Conservation (phyloP, 2,329 filamentous ascomycete species). For the Hymenoscyphus infarciens region DNA sequence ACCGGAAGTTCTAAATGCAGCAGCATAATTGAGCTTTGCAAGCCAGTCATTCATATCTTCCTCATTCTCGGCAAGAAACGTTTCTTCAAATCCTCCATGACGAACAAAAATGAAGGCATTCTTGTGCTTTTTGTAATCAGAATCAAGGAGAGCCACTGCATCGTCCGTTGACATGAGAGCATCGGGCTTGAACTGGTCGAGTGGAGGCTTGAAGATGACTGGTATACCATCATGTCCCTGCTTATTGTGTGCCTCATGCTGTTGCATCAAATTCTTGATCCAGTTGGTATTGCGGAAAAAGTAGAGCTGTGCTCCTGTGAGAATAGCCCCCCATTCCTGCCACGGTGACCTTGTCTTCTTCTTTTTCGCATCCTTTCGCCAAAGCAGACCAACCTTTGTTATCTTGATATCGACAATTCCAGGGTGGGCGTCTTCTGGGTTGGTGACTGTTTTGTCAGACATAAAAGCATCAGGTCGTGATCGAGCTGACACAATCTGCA, state of each 20-base stretch:
- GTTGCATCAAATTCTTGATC: constrained; percentile 86
- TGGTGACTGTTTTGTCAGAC: constrained; percentile 77
- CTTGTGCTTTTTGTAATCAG: constrained; percentile 90
- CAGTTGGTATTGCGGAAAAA: constrained; percentile 92
- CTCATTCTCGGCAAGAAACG: constrained; percentile 86
- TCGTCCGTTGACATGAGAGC: constrained; percentile 90
- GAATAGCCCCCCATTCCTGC: constrained; percentile 97
- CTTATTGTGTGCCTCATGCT: constrained; percentile 79
- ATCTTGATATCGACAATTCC: constrained; percentile 97
- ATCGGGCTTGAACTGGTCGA: constrained; percentile 92
- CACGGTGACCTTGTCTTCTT: constrained; percentile 92
- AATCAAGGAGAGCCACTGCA: constrained; percentile 82
- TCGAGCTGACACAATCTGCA: constrained; percentile 92
- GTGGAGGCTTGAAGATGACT: constrained; percentile 83
- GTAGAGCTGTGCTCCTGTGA: constrained; percentile 95
- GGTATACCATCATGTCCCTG: constrained; percentile 71
- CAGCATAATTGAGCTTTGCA: constrained; percentile 91
- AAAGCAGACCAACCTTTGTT: constrained; percentile 90
- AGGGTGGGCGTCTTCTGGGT: constrained; percentile 81
- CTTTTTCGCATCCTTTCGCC: constrained; percentile 92
- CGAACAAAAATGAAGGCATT: constrained; percentile 89
- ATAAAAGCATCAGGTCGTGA: constrained; percentile 95
- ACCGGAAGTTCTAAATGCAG: constrained; percentile 86
- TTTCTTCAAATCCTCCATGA: constrained; percentile 82
- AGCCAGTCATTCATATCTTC: constrained; percentile 95